A percentile compares a stretch with the other conserved stretches of the same genome.
phyloP scores from a whole-genome alignment of 2,329 filamentous ascomycete species.

The Pseudogymnoascus sp. region DNA sequence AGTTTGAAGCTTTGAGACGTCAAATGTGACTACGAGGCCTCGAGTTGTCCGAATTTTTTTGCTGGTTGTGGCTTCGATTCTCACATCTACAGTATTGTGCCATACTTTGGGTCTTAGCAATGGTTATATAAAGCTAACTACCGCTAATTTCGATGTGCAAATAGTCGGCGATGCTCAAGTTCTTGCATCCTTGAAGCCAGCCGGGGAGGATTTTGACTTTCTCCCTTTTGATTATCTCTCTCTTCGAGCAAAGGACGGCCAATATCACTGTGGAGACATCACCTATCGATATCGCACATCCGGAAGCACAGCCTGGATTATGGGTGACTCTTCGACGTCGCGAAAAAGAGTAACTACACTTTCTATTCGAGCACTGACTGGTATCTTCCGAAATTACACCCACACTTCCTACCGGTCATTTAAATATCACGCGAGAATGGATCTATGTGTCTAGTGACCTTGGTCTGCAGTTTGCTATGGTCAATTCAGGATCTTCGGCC shows the following conservation, averaged over 20 bases:
- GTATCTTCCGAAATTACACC: slow-evolving; percentile 34
- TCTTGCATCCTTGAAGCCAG: slow-evolving; percentile 38
- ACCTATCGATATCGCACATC: slow-evolving; percentile 44
- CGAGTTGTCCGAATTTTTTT: not conserved
- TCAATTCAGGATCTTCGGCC: slow-evolving; percentile 32
- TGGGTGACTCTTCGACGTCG: slow-evolving; percentile 37
- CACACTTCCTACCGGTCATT: slow-evolving; percentile 32
- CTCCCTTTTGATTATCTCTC: slow-evolving; percentile 43
- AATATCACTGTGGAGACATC: slow-evolving; percentile 52
- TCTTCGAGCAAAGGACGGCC: slow-evolving; percentile 38
- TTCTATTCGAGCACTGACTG: slow-evolving; percentile 26
- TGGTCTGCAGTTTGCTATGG: slow-evolving; percentile 42
- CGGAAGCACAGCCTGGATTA: slow-evolving; percentile 34
- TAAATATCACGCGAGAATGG: slow-evolving; percentile 46
- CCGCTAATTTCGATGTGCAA: slow-evolving; percentile 34
- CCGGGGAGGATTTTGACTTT: slow-evolving; percentile 41
- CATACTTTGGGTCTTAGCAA: slow-evolving; percentile 32
- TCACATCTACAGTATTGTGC: slow-evolving; percentile 17
- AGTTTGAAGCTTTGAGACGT: not conserved
- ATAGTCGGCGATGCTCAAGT: slow-evolving; percentile 39
- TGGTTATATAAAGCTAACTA: slow-evolving; percentile 30
- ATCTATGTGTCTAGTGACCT: slow-evolving; percentile 39
- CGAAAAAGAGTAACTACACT: slow-evolving; percentile 31
- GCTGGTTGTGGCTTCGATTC: not conserved
- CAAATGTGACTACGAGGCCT: not conserved